Evolutionary conservation across 192 early-diverging fungal genomes (phyloP).

Genomic region (Backusella circina): DNA sequence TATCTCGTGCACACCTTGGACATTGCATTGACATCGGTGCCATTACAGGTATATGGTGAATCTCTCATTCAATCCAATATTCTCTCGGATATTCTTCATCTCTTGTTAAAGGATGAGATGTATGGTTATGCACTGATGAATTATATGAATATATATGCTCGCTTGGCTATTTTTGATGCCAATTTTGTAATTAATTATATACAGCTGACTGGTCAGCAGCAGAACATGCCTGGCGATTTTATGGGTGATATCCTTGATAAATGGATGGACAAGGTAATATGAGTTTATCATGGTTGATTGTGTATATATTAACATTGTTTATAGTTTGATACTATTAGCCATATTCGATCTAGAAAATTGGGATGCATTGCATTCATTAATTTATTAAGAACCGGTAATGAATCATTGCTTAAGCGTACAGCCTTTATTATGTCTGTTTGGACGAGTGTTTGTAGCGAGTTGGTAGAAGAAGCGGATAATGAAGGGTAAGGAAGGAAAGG

Average conservation of each 20-base stretch:
- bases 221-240: constrained; percentile 36
- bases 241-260: constrained; percentile 47
- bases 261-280: constrained; percentile 66
- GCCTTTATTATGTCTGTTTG: constrained; percentile 53
- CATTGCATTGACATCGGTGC: constrained; percentile 44
- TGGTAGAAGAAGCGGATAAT: constrained; percentile 49
- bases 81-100: constrained; percentile 49
- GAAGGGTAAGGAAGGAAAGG: constrained; percentile 45
- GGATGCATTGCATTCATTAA: constrained; percentile 58
- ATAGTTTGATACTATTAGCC: constrained; percentile 75
- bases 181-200: constrained; percentile 49
- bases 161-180: constrained; percentile 59
- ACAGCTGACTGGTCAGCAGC: constrained; percentile 41
- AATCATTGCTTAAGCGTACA: constrained; percentile 43
- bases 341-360: constrained; percentile 64
- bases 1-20: constrained; percentile 62
- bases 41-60: constrained; percentile 44
- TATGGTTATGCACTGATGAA: constrained; percentile 56
- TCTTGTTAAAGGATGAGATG: constrained; percentile 53
- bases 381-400: constrained; percentile 48
- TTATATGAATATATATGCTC: constrained; percentile 59
- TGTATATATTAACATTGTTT: not conserved
- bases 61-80: constrained; percentile 53
- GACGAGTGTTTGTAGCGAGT: constrained; percentile 60
- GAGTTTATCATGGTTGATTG: not conserved